phyloP scores from a whole-genome alignment of 805 yeast genomes.

The Candida maltosa region DNA sequence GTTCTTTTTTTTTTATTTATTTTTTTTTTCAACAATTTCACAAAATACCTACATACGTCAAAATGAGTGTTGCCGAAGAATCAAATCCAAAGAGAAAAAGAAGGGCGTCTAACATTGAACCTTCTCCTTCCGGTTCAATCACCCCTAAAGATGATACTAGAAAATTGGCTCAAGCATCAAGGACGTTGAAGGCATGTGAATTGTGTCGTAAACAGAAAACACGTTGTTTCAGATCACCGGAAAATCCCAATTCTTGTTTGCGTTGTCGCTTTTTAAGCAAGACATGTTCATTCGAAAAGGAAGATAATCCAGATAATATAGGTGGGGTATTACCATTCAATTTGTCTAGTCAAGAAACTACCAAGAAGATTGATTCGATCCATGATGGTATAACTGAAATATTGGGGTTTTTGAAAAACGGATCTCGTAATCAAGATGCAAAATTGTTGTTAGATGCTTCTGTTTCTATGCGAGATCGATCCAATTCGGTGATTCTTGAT shows the following conservation, averaged over 20 bases:
- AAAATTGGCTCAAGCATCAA: conserved; percentile 24
- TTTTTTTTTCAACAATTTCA: too few species aligned
- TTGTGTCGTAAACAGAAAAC: conserved; percentile 57
- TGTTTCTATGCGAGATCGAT: conserved; percentile 17
- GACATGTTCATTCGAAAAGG: conserved; percentile 47
- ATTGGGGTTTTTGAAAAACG: conserved; percentile 18
- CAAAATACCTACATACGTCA: too few species aligned
- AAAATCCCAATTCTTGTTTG: conserved; percentile 46
- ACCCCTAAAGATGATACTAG: conserved; percentile 11
- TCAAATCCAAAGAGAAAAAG: too few species aligned
- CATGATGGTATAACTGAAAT: conserved; percentile 35
- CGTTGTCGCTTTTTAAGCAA: conserved; percentile 54
- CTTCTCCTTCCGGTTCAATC: too few species aligned
- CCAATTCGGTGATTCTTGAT: neutral
- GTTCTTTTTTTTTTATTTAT: too few species aligned
- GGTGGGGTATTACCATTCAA: neutral
- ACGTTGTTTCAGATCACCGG: conserved; percentile 55
- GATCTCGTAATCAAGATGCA: conserved; percentile 16
- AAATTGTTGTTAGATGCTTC: conserved; percentile 24
- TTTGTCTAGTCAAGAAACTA: neutral
- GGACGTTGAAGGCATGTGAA: conserved; percentile 55
- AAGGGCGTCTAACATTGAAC: too few species aligned
- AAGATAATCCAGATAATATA: neutral
- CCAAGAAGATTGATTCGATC: conserved; percentile 17
- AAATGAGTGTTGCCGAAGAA: too few species aligned